Conservation (phyloP, 768 basidiomycete genomes). For the Rhizopogon sp. region DNA sequence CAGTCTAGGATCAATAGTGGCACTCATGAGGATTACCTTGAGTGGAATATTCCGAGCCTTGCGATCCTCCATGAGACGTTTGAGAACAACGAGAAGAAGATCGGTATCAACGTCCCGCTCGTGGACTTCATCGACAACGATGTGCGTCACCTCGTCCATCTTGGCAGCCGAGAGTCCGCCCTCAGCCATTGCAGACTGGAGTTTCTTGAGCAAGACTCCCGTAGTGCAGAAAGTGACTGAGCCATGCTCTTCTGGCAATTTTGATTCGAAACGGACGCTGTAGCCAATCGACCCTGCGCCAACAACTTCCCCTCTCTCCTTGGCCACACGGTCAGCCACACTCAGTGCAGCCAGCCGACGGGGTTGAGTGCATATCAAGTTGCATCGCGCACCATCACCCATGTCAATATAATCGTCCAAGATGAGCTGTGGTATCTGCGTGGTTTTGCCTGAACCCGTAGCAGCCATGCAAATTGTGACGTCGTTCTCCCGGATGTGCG, state of each 20-base stretch:
- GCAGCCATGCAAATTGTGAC: slow-evolving; percentile 88
- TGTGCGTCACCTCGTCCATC: slow-evolving; percentile 81
- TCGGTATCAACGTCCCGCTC: slow-evolving; percentile 95
- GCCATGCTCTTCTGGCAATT: slow-evolving; percentile 73
- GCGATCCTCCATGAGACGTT: slow-evolving; percentile 73
- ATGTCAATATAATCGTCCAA: slow-evolving; percentile 76
- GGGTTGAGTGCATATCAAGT: slow-evolving; percentile 91
- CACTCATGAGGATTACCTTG: slow-evolving; percentile 92
- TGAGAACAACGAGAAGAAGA: slow-evolving; percentile 82
- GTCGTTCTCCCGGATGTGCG: slow-evolving; percentile 68
- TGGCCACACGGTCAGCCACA: slow-evolving; percentile 86
- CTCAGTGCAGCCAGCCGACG: slow-evolving; percentile 88
- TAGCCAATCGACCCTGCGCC: slow-evolving; percentile 77
- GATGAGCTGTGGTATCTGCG: slow-evolving; percentile 90
- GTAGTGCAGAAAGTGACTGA: slow-evolving; percentile 92
- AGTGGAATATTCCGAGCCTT: slow-evolving; percentile 64
- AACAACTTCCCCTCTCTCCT: slow-evolving; percentile 71
- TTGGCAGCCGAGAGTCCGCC: slow-evolving; percentile 26
- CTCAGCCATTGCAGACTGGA: slow-evolving; percentile 68
- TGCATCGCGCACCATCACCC: slow-evolving; percentile 80
- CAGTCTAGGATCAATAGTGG: slow-evolving; percentile 86
- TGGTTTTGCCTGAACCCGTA: slow-evolving; percentile 92
- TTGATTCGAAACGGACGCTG: slow-evolving; percentile 87
- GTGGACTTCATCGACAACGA: slow-evolving; percentile 94
- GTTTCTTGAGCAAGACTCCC: slow-evolving; percentile 81